Evolutionary conservation across 495 filamentous ascomycete genomes (phyloP), one percentile per base, ranked within the genome.

Genomic region (Penicillium crystallinum): DNA sequence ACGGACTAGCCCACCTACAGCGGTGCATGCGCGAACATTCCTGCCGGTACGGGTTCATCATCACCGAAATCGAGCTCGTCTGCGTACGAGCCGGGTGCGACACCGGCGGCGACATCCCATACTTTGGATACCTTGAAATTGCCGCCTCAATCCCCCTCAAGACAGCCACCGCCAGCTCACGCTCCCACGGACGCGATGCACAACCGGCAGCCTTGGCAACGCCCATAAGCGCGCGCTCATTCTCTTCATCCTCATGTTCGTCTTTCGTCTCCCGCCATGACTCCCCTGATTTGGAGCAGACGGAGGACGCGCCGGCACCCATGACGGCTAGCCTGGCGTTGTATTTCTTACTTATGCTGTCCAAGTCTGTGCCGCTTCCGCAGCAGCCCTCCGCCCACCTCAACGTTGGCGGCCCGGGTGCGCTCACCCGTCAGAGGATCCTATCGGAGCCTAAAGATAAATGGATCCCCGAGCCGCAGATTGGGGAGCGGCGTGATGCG

Each of bases 61-160:
- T 96, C 49, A 96, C 89, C 0, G 91, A 96, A 65, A 95, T 95
- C 62, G 91, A 96, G 72, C 85, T 96, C 11, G 83, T 96, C 27
- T 86, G 90, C 63, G 89, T 95, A 0, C 89, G 91, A 43, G 87
- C 87, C 47, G 86, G 86, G 30, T 81, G 77, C 48, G 87, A 89
- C 46, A 63, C 66, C 10, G 81, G 73, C 48, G 86, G 86, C 53
- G 69, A 70, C 18, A 80, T 83, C 3, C 91, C 91, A 0, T 83
- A 91, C 57, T 97, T 95, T 61, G 91, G 91, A 2, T 88, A 77
- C 67, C 70, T 97, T 4, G 91, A 97, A 65, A 75, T 96, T 25
- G 81, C 83, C 4, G 75, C 81, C 4, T 74, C 84, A 0, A 82
- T 86, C 35, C 66, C 74, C 0, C 69, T 82, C 31, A 74, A 76